Evolutionary conservation across 108 stramenopile genomes (phyloP), one percentile per base, ranked within the genome.

Genomic region (Hondaea fermentalgiana): DNA sequence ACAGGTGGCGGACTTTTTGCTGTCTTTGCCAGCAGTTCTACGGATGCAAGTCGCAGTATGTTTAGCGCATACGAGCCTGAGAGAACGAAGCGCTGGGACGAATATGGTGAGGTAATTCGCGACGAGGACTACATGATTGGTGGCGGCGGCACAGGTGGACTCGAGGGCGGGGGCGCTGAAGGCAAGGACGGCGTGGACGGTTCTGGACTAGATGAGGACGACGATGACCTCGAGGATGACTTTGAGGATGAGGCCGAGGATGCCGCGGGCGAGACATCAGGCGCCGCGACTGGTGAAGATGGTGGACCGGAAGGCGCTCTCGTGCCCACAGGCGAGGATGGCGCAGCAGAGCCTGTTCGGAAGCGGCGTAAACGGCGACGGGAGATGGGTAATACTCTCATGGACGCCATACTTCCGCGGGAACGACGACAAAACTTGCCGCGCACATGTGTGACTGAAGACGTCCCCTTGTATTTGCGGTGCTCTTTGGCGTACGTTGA

Each of bases 31-130:
- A 47, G 51, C 25, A 28, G 64, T 42, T 6, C 49, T 83, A 25
- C 49, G 6, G 76, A 83, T 12, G 76, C 76, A 23, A 53, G 76
- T 28, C 45, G 51, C 19, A 83, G 51, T 45, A 83, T 83, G 76
- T 83, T 83, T 35, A 83, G 76, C 76, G 76, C 76, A 6, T 83
- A 53, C 51, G 76, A 83, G 76, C 76, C 76, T 0, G 76, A 83
- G 3, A 43, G 76, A 12, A 83, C 76, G 6, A 83, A 83, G 76
- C 76, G 76, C 6, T 83, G 76, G 76, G 76, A 83, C 28, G 76
- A 83, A 23, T 83, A 83, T 35, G 76, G 76, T 45, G 76, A 83
- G 76, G 76, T 83, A 2, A 83, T 83, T 35, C 49, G 51, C n/a
- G 76, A 83, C 45, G 76, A 83, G 25, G 76, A 83, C 51, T 83